Base-by-base conservation (phyloP, 805 yeast genomes). In the Ogataea allantospora region DNA sequence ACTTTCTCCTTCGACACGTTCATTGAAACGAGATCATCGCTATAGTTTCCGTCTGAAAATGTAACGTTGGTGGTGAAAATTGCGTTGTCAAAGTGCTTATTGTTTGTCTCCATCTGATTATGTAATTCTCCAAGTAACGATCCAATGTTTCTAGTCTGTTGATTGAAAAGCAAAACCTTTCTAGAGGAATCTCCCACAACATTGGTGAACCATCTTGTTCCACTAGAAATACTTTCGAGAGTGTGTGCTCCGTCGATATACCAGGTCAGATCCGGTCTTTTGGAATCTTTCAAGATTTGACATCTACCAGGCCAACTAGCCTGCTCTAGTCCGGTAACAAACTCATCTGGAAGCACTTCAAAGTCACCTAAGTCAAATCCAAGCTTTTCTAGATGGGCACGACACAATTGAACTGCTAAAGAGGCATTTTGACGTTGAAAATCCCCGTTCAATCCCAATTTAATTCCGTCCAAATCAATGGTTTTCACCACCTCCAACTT, bases 261-360 rank as follows among this genome's bases (percentile, higher is more conserved):
- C 95, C 96, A 93, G n/a, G 73, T 75, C 12, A 82, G 62, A 3
- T 58, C 66, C 16, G 67, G 65, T 11, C 65, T 62, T 17, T 67
- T 66, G 3, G 42, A 9, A 16, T 66, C 71, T 5, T 50, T 43
- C 20, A 87, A 61, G 2, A 78, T 70, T 63, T 95, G 97, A 52
- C 98, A 91, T 50, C 99, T 71, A 1, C 99, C 99, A n/a, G 93
- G 93, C 96, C 98, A 93, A 30, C 70, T 65, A 1, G 95, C 84
- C 2, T 62, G 42, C 35, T 70, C 77, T 25, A 91, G 67, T 2
- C 96, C 97, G 11, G 51, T 49, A 4, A 67, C 44, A 40, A 82
- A 76, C 46, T 66, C 62, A 10, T 62, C 66, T 0, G 85, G 83
- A 27, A 81, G 60, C 7, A 43, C 47, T 10, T 50, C 53, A 5